Percentiles rank a stretch among this genome's conserved stretches.
Evolutionary conservation across 768 basidiomycete species (phyloP).

Genomic region (Botryobasidium botryosum): DNA sequence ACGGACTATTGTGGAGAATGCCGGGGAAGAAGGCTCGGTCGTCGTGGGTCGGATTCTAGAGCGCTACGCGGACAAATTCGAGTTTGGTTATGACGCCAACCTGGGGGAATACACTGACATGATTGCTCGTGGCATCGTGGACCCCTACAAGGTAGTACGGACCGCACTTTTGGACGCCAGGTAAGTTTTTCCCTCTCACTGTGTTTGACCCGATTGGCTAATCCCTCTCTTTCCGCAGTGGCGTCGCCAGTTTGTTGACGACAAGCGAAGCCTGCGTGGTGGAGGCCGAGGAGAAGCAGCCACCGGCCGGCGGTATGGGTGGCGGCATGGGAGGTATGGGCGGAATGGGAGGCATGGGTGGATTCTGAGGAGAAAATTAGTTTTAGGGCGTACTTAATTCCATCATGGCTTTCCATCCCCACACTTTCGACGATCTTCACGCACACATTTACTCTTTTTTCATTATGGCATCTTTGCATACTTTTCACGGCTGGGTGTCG

Average conservation of each 20-base stretch:
- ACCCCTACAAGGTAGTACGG: conserved; percentile 89
- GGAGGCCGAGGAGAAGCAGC: conserved; percentile 62
- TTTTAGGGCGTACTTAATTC: too few species aligned
- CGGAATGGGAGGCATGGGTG: conserved; percentile 32
- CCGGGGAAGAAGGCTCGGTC: conserved; percentile 85
- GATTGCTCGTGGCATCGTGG: conserved; percentile 87
- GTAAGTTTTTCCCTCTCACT: conserved; percentile 7
- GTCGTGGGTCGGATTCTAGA: conserved; percentile 75
- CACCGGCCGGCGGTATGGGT: conserved; percentile 29
- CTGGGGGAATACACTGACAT: conserved; percentile 31
- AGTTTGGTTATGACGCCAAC: conserved; percentile 74
- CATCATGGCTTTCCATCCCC: too few species aligned
- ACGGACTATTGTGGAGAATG: conserved; percentile 81
- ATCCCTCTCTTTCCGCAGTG: conserved; percentile 28
- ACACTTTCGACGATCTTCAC: too few species aligned
- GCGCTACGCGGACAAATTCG: conserved; percentile 62
- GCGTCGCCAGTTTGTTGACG: conserved; percentile 85
- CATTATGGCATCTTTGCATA: too few species aligned
- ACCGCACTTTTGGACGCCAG: conserved; percentile 80
- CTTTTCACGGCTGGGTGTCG: too few species aligned
- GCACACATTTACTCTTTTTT: too few species aligned
- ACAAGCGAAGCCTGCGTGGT: conserved; percentile 89
- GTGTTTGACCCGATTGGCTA: background rate
- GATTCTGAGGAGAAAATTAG: too few species aligned
- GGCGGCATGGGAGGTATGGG: conserved; percentile 36